A percentile compares a stretch with the other conserved stretches of the same genome.
These are phyloP conservation scores for Populus simonii DNA, from an alignment of 345 rosid species.

Conservation along the genomic window DNA sequence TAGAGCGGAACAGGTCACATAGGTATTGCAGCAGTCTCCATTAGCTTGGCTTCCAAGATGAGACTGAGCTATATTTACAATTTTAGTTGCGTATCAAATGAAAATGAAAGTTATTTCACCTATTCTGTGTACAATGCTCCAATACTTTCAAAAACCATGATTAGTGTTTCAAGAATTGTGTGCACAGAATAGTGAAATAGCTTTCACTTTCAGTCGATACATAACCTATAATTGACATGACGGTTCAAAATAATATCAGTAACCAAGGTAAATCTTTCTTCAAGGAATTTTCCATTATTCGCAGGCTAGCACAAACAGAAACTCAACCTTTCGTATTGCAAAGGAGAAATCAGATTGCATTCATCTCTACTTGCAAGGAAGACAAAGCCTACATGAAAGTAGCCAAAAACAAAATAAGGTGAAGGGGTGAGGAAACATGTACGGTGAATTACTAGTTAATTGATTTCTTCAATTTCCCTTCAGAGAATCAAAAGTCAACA, in stretches of 20 bases:
- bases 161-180: constrained; percentile 8
- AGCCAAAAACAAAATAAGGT: neutral
- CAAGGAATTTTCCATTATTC: neutral
- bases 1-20: constrained; percentile 1
- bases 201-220: no score
- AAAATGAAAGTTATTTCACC: constrained; percentile 34
- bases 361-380: neutral
- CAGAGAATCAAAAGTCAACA: neutral
- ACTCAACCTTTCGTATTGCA: no score
- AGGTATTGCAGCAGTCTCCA: constrained; percentile 16
- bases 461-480: neutral
- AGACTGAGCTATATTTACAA: constrained; percentile 10
- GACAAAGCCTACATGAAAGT: neutral
- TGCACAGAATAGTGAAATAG: no score
- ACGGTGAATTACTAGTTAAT: constrained; percentile 17
- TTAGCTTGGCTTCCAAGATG: constrained; percentile 10
- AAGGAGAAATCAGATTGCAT: neutral
- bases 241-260: no score
- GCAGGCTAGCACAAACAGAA: neutral
- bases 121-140: constrained; percentile 19
- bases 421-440: neutral
- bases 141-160: neutral
- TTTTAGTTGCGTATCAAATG: constrained; percentile 8
- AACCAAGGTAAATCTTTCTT: no score
- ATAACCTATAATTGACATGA: no score